Evolutionary conservation across 179 eudicot species (phyloP).

Genomic region (Beta corolliflora): DNA sequence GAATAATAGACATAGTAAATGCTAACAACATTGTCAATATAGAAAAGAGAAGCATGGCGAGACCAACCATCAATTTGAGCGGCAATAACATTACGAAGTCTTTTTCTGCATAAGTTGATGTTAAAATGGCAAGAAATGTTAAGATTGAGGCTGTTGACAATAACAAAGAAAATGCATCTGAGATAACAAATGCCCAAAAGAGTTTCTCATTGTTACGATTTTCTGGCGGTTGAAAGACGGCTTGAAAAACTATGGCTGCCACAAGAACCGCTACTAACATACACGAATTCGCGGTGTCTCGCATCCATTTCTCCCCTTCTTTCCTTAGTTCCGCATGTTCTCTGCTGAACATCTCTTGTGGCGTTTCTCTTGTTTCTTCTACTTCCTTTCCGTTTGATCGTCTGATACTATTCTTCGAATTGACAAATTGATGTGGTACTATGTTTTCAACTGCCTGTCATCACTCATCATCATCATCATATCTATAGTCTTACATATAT

Average conservation of each 20-base stretch:
- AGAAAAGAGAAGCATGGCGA: conserved; percentile 7
- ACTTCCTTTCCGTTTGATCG: not conserved
- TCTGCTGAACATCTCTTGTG: conserved; percentile 20
- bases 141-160: not conserved
- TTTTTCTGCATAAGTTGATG: conserved; percentile 2
- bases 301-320: conserved; percentile 25
- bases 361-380: not conserved
- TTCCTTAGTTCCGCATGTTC: not conserved
- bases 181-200: not conserved
- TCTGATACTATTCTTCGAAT: conserved; percentile 8
- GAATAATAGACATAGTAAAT: not conserved
- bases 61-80: conserved; percentile 19
- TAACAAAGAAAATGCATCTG: conserved; percentile 14
- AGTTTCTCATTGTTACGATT: not conserved
- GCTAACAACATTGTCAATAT: conserved; percentile 13
- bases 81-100: conserved; percentile 20
- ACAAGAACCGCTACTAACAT: conserved; percentile 10
- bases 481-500: not conserved
- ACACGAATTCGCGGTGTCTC: conserved; percentile 9
- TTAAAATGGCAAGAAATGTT: conserved; percentile 18
- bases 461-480: no score
- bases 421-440: not conserved
- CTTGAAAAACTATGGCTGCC: conserved; percentile 12
- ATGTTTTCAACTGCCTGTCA: conserved; percentile 4
- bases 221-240: conserved; percentile 4